A percentile compares a stretch with the other conserved stretches of the same genome.
phyloP scores from a whole-genome alignment of 768 basidiomycete species.

The Porpolomopsis calyptriformis region DNA sequence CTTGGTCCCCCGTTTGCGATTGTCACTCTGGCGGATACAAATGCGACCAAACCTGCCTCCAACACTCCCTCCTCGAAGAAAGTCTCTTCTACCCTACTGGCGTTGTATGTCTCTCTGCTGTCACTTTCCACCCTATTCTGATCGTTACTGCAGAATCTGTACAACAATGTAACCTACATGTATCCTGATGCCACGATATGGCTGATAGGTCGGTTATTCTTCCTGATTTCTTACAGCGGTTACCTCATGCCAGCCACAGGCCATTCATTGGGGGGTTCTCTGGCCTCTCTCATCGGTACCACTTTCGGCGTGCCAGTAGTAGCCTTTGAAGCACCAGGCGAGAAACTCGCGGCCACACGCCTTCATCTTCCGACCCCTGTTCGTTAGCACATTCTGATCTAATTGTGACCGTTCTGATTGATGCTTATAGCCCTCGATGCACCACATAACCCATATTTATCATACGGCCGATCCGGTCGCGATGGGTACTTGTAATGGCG shows the following conservation, averaged over 20 bases:
- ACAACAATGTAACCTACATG: slow-evolving; percentile 84
- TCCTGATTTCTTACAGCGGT: neutral
- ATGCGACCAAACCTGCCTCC: slow-evolving; percentile 75
- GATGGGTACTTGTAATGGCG: slow-evolving; percentile 72
- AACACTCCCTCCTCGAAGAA: slow-evolving; percentile 67
- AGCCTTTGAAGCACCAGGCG: slow-evolving; percentile 78
- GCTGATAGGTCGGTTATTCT: slow-evolving; percentile 48
- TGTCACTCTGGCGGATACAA: slow-evolving; percentile 68
- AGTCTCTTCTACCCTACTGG: slow-evolving; percentile 84
- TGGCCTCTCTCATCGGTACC: slow-evolving; percentile 73
- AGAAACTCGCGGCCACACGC: slow-evolving; percentile 57
- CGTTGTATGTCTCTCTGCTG: slow-evolving; percentile 40
- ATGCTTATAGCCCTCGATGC: slow-evolving; percentile 45
- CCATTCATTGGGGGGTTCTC: slow-evolving; percentile 77
- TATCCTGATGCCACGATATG: slow-evolving; percentile 87
- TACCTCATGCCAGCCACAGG: slow-evolving; percentile 14
- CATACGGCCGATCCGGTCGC: slow-evolving; percentile 93
- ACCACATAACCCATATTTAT: slow-evolving; percentile 79
- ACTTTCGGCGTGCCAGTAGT: slow-evolving; percentile 94
- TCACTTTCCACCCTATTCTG: neutral
- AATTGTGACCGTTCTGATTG: slow-evolving; percentile 3
- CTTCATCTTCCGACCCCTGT: slow-evolving; percentile 86
- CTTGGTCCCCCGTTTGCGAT: slow-evolving; percentile 87
- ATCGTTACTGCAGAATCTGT: slow-evolving; percentile 59
- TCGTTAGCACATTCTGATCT: neutral